Percentiles rank a stretch among this genome's conserved stretches.
Conservation (phyloP, 2,329 filamentous ascomycete genomes). For the Acarospora socialis region DNA sequence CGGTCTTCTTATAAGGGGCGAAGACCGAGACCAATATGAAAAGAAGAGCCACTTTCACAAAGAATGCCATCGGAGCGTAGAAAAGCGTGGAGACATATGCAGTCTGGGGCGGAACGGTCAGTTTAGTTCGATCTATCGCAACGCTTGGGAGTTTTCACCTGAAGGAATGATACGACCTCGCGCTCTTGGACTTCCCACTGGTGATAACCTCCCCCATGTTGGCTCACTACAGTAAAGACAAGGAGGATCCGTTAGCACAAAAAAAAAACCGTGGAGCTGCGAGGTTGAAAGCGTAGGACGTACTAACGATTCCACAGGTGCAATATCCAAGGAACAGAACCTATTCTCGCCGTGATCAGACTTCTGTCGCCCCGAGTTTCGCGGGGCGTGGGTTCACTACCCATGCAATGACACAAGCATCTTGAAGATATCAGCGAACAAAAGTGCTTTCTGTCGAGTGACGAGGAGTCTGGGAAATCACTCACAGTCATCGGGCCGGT, state of each 20-base stretch:
- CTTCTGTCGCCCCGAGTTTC: too few relatives aligned
- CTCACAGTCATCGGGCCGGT: conserved; percentile 24
- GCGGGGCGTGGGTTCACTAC: conserved; percentile 9
- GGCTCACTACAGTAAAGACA: too few relatives aligned
- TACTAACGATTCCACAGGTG: conserved; percentile 18
- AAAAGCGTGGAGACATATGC: conserved; percentile 25
- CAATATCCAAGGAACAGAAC: conserved; percentile 22
- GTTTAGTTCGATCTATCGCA: neutral
- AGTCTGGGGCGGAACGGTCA: conserved; percentile 13
- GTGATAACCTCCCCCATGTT: conserved; percentile 25
- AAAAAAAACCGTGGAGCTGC: too few relatives aligned
- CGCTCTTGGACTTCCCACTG: conserved; percentile 15
- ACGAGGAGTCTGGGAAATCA: conserved; percentile 9
- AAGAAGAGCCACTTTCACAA: conserved; percentile 25
- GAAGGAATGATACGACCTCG: conserved; percentile 17
- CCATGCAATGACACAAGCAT: conserved; percentile 13
- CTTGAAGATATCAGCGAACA: conserved; percentile 8
- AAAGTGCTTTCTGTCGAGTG: conserved; percentile 8
- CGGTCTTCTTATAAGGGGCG: conserved; percentile 21
- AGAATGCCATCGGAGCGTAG: conserved; percentile 28
- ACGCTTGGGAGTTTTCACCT: conserved; percentile 11
- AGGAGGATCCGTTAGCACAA: too few relatives aligned
- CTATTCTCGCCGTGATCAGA: conserved; percentile 7
- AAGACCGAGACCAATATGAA: conserved; percentile 27
- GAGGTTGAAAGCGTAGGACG: too few relatives aligned